Evolutionary conservation across 2,329 filamentous ascomycete species (phyloP), one percentile per base, ranked within the genome.

Genomic region (Penicillium freii): DNA sequence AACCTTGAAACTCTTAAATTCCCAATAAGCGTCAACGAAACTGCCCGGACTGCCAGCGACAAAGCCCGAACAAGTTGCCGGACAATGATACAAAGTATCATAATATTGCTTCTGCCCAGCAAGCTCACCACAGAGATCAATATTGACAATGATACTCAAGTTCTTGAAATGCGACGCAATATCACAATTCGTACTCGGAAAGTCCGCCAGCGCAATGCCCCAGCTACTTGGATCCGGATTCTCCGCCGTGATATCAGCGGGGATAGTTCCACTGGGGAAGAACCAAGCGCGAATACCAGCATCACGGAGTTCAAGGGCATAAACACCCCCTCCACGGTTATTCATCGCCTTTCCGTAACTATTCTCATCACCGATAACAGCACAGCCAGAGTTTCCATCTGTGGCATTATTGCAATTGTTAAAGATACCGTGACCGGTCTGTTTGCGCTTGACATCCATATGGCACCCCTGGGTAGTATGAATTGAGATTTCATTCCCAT

Each of bases 61-160:
- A 60, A 78, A 83, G 49, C 83, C 78, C 4, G 76, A 76, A 66
- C 86, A 88, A 54, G 79, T 85, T 23, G 77, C 79, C 0, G 84
- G 79, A 64, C 83, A 75, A 7, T 66, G 40, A 44, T 75, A 71
- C 54, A 71, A 57, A 13, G 69, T 53, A 4, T 66, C 66, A 56
- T 77, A 77, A 47, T 68, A 70, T 51, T 66, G 64, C 5, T 57
- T 44, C 39, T 67, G 60, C 1, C 69, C 80, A 4, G 81, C 82
- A 62, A 83, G 77, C 40, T 81, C 71, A 0, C 86, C 87, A 62
- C 86, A 89, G 8, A 89, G 72, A 68, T 86, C 83, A 60, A 88
- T 87, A 65, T 89, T 87, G 42, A 80, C 80, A 61, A 88, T 80
- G 63, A 89, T 88, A 62, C 83, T 86, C 69, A 87, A 81, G 65